A percentile compares a stretch with the other conserved stretches of the same genome.
These are phyloP conservation scores for Medakamo hakoo DNA, from an alignment of 139 green algal species.

Conservation along the genomic window DNA sequence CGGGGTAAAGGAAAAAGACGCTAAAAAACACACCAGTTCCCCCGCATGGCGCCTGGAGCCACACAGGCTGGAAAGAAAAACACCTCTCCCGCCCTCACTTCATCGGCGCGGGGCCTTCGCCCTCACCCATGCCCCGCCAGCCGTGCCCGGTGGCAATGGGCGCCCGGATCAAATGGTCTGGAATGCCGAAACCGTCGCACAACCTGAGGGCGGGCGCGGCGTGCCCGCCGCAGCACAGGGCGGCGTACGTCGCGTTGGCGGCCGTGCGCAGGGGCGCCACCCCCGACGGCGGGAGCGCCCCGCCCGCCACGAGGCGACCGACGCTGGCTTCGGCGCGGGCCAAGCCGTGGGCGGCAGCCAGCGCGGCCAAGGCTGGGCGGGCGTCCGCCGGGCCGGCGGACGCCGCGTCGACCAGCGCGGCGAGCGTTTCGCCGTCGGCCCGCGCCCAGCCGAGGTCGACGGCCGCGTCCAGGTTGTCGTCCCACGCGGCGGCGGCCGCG, in stretches of 20 bases:
- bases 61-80: too few species aligned
- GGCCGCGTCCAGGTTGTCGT: constrained; percentile 44
- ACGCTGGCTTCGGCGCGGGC: constrained; percentile 29
- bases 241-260: constrained; percentile 27
- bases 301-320: constrained; percentile 27
- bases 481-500: constrained; percentile 26
- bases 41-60: too few species aligned
- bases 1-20: too few species aligned
- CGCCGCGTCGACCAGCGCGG: constrained; percentile 27
- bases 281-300: constrained; percentile 8
- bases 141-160: constrained; percentile 42
- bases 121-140: constrained; percentile 22
- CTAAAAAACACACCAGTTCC: too few species aligned
- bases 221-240: constrained; percentile 21
- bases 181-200: constrained; percentile 56
- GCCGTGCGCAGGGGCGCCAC: constrained; percentile 22
- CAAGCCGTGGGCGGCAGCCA: constrained; percentile 41
- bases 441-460: constrained; percentile 54
- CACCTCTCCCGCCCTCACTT: too few species aligned
- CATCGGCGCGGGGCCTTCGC: too few species aligned
- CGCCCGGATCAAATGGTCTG: constrained; percentile 53
- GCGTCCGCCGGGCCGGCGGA: constrained; percentile 3
- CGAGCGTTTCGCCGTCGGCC: constrained; percentile 36
- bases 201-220: constrained; percentile 31
- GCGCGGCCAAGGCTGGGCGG: constrained; percentile 9